Evolutionary conservation across 208 protist species (phyloP).

Genomic region (Wallacemonas sp.): DNA sequence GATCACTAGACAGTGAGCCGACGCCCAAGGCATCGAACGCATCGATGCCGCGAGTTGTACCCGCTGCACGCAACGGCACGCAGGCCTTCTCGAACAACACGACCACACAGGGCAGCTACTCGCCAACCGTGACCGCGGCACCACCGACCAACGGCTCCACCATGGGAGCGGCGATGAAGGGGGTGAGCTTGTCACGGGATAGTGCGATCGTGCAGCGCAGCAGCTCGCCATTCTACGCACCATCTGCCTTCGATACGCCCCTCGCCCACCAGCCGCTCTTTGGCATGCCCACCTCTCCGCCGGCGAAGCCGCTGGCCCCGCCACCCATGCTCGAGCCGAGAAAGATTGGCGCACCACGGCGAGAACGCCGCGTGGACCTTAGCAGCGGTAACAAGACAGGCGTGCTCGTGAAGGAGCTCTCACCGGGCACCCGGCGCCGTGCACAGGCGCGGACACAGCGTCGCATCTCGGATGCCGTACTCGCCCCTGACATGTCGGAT

Average conservation of each 20-base stretch:
- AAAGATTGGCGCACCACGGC: constrained; percentile 4
- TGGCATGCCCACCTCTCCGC: not conserved
- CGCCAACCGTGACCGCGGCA: not conserved
- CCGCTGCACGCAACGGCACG: constrained; percentile 5
- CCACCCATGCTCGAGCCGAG: not conserved
- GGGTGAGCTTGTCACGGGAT: constrained; percentile 1
- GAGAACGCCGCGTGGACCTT: not conserved
- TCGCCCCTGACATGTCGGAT: constrained; percentile 14
- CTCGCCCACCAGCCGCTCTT: not conserved
- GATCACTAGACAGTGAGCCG: not conserved
- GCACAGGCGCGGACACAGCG: constrained; percentile 7
- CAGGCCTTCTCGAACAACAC: constrained; percentile 1
- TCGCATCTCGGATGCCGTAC: constrained; percentile 3
- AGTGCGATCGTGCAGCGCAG: not conserved
- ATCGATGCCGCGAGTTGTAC: not conserved
- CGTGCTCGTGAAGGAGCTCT: constrained; percentile 13
- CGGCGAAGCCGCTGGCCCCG: not conserved
- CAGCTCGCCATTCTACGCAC: constrained; percentile 12
- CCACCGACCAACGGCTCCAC: not conserved
- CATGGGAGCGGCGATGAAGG: not conserved
- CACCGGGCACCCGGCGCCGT: constrained; percentile 1
- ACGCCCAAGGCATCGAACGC: not conserved
- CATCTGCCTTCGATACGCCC: constrained; percentile 12
- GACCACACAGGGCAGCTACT: not conserved
- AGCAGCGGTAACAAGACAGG: not conserved